Conservation (phyloP, 805 yeast species). For the Wickerhamiella brachini region DNA sequence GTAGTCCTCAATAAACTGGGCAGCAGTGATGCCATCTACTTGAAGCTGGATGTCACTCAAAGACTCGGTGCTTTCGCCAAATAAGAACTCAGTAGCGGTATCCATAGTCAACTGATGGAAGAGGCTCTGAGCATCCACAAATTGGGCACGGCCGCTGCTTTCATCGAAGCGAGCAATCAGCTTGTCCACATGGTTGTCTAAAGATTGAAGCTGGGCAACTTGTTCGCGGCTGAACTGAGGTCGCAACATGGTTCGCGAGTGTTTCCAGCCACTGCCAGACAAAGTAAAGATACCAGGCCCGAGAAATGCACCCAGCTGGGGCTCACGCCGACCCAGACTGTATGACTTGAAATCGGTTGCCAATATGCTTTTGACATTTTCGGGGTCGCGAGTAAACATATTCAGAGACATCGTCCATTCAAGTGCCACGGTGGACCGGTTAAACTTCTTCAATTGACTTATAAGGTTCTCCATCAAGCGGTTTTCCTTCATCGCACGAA, state of each 20-base stretch:
- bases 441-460: neutral
- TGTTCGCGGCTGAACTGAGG: conserved; percentile 26
- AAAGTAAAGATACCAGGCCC: conserved; percentile 27
- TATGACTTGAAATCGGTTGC: conserved; percentile 23
- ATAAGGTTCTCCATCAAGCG: neutral
- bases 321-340: conserved; percentile 19
- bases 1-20: conserved; percentile 16
- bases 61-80: conserved; percentile 15
- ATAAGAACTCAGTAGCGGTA: conserved; percentile 21
- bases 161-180: conserved; percentile 8
- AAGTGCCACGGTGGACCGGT: neutral
- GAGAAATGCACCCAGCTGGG: conserved; percentile 19
- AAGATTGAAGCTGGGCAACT: conserved; percentile 18
- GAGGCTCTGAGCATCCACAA: conserved; percentile 12
- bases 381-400: conserved; percentile 18
- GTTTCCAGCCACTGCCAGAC: conserved; percentile 26
- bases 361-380: conserved; percentile 19
- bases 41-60: conserved; percentile 7
- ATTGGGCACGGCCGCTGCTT: too few species aligned
- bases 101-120: conserved; percentile 19
- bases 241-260: conserved; percentile 25
- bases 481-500: neutral
- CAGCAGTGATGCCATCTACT: conserved; percentile 14
- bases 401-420: conserved; percentile 6
- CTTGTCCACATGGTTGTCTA: conserved; percentile 19